These are phyloP conservation scores for Magnaporthiopsis poae DNA, from an alignment of 2,329 filamentous ascomycete genomes.

Conservation along the genomic window DNA sequence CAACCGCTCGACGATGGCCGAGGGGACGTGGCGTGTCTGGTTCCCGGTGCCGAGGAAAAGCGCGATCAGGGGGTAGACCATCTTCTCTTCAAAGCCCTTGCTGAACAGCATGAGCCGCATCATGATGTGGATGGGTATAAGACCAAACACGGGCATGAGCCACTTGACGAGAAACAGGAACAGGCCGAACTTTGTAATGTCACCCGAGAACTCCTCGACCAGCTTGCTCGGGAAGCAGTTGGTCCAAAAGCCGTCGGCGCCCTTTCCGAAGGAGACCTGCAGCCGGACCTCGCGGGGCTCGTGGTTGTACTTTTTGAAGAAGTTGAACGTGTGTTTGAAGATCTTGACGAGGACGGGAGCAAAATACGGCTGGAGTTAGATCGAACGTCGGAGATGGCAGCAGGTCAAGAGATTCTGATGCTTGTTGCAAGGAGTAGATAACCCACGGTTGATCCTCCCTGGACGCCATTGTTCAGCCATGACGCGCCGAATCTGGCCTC, in stretches of 20 bases:
- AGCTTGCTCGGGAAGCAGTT: slow-evolving; percentile 55
- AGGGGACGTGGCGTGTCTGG: slow-evolving; percentile 61
- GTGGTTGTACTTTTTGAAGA: slow-evolving; percentile 49
- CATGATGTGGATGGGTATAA: slow-evolving; percentile 55
- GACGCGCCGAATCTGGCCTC: slow-evolving; percentile 48
- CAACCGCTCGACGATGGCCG: slow-evolving; percentile 54
- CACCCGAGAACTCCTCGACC: slow-evolving; percentile 42
- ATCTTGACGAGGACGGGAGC: slow-evolving; percentile 31
- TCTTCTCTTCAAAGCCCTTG: slow-evolving; percentile 59
- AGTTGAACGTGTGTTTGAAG: slow-evolving; percentile 58
- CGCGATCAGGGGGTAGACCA: slow-evolving; percentile 62
- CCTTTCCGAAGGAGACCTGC: slow-evolving; percentile 55
- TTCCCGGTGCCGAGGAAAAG: slow-evolving; percentile 68
- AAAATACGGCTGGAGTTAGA: background rate
- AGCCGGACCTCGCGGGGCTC: slow-evolving; percentile 48
- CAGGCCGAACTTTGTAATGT: slow-evolving; percentile 45
- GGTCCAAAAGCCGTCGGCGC: slow-evolving; percentile 50
- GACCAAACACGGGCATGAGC: slow-evolving; percentile 50
- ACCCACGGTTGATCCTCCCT: slow-evolving; percentile 40
- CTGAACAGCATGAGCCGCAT: slow-evolving; percentile 60
- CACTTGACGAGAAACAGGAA: slow-evolving; percentile 49
- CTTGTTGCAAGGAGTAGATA: slow-evolving; percentile 4
- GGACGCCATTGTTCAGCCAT: slow-evolving; percentile 56
- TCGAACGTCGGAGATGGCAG: background rate
- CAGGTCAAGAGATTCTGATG: background rate